Evolutionary conservation across 2,329 filamentous ascomycete genomes (phyloP).

Genomic region (Diaporthe nobilis): DNA sequence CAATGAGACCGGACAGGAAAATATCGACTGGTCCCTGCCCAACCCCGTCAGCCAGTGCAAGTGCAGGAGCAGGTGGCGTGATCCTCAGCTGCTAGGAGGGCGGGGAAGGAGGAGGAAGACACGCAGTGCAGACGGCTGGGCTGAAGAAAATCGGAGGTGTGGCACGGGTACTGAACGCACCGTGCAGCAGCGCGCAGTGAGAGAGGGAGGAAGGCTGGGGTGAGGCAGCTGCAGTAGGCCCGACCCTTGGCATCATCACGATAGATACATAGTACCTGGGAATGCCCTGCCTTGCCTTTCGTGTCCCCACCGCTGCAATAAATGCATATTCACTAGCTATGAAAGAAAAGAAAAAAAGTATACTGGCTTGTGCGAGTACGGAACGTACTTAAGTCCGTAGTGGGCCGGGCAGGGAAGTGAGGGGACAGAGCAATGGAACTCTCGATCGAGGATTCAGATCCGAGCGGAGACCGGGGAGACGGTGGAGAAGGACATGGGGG

Average conservation of each 20-base stretch:
- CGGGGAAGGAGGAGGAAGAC: neutral
- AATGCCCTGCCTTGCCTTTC: neutral
- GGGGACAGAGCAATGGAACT: conserved; percentile 22
- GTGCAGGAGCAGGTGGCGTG: conserved; percentile 9
- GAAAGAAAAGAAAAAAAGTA: too few relatives aligned
- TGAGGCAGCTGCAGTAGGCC: neutral
- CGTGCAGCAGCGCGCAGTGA: neutral
- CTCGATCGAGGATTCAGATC: conserved; percentile 28
- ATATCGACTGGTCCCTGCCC: neutral
- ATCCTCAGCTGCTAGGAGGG: neutral
- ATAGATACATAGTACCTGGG: neutral
- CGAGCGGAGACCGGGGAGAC: conserved; percentile 14
- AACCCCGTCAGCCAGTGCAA: neutral
- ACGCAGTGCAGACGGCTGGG: neutral
- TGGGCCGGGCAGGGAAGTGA: conserved; percentile 9
- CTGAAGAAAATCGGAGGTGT: neutral
- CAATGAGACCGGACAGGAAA: neutral
- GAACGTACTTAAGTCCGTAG: neutral
- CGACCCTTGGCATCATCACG: neutral
- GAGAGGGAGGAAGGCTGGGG: neutral
- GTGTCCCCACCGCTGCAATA: neutral
- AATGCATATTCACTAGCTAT: neutral
- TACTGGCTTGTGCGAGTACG: neutral
- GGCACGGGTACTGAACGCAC: neutral
- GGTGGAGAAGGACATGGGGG: conserved; percentile 8